Base-by-base conservation (phyloP, 768 basidiomycete species). In the Thelephora aurantiotincta region DNA sequence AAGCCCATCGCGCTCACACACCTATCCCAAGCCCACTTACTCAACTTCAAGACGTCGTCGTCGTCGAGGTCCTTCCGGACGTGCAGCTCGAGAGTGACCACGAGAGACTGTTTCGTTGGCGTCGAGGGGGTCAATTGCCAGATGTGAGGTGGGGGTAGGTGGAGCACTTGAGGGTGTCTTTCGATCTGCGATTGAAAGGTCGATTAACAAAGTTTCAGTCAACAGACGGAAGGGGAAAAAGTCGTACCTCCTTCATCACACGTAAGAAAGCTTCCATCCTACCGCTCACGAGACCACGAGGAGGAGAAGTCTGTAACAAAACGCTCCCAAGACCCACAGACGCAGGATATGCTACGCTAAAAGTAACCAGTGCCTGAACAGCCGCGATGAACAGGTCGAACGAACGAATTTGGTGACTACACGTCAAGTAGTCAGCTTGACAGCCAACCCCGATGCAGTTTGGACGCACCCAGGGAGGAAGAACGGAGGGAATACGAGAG, bases 301-400 rank as follows among this genome's bases (percentile, higher is more conserved):
- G 65, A 2, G 93, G 93, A 0, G 90, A 77, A 0, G 96, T 98
- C 63, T 98, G 96, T 12, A 98, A 63, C 2, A 99, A 68, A 1
- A 91, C 81, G 6, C 81, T 78, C 2, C 90, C 94, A 11, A 94
- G 82, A 0, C 87, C 76, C 11, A 81, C 70, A 35, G 81, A 89
- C 0, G 92, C 83, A 1, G 81, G 77, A 60, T 92, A 94, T 0
- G 96, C 85, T 19, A 93, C 71, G 35, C 77, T 74, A 61, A 85
- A 86, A 3, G 91, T 94, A 13, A 86, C 65, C 11, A 81, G 58
- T 0, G 91, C 82, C 46, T 91, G 78, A 6, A 84, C 52, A 5
- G 77, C 73, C 0, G 96, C 89, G 35, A 96, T 67, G n/a, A 78
- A 62, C n/a, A 94, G 75, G 63, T 99, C 94, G n/a, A 80, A 75